Evolutionary conservation across 768 basidiomycete genomes (phyloP), one percentile per base, ranked within the genome.

Genomic region (Rhizopogon sp.): DNA sequence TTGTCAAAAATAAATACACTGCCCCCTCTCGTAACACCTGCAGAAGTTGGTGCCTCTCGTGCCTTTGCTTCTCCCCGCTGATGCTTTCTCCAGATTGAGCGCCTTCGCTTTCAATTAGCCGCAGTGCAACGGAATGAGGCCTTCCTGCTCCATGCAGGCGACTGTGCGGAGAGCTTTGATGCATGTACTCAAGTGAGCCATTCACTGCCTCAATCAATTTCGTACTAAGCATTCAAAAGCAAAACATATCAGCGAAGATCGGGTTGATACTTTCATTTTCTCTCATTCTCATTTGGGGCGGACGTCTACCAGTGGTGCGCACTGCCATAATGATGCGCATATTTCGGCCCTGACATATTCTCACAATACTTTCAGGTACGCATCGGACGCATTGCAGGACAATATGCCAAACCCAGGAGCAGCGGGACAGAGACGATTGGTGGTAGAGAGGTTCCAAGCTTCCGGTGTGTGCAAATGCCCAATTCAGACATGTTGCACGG

Each of bases 121-220:
- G 83, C 83, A 37, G 93, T 95, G 3, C 88, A 97, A 61, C 78
- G 78, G 17, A 90, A 92, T 58, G 84, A 95, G 63, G 93, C 93
- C 0, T 98, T 99, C 72, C 77, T 99, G 39, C 79, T 99, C 2
- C 97, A 99, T 58, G 97, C 97, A 0, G 97, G 97, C 2, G 97
- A 99, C 65, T 99, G 97, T 63, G 94, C 93, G n/a, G 92, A 95
- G 70, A 88, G 90, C 67, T 95, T 96, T 64, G 88, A 90, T 62
- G 92, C 91, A 0, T 94, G 92, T 67, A 93, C 90, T 0, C 83
- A 91, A 58, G 90, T 91, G 66, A 62, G 80, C 75, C 39, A 29
- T 49, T 35, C 41, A 6, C 41, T 54, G 37, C 29, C 35, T 63
- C 44, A 49, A 47, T 60, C 56, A 61, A 53, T 50, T 52, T 50